Base-by-base conservation (phyloP, 2,329 filamentous ascomycete genomes). In the Coniochaeta pulveracea region DNA sequence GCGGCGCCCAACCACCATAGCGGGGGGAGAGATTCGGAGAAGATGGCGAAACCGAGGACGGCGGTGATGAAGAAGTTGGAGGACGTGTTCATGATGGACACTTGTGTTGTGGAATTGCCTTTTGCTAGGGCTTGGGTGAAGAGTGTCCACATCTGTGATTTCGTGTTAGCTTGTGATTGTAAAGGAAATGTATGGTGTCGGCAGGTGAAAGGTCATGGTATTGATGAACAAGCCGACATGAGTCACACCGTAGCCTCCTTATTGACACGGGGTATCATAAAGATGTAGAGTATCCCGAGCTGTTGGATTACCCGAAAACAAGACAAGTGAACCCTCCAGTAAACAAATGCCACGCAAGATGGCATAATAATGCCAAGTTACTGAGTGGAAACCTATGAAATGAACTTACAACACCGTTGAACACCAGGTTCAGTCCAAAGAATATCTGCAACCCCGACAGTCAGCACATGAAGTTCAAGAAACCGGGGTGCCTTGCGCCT, bases 51-150 rank as follows among this genome's bases (percentile, higher is more conserved):
- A 17, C 83, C 81, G 14, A 88, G 61, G 6, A 88, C 42, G 6
- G 83, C 83, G 0, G 83, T 88, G 39, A 85, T 57, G 57, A 89
- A 69, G 54, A 89, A 89, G 58, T 89, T 89, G 36, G 80, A 69
- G 10, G 80, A 84, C 3, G 83, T 88, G 55, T 89, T 89, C 54
- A 89, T 75, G 51, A 89, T 80, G 43, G 75, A 80, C 31, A 88
- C 83, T 48, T 85, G 80, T 0, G 83, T 84, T 7, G 83, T 85
- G 2, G 80, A 85, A 37, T 72, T 69, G 10, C 81, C 80, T 12
- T 72, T 68, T 1, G 81, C 75, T n/a, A 89, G 69, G 34, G 83
- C 83, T 32, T 74, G 71, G 6, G 83, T 89, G 60, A 88, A 89
- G 30, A 89, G 69, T 0, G 79, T 76, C 83, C 83, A 89, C 83